Conservation (phyloP, 2,329 filamentous ascomycete species). For the Cercospora brassicicola region DNA sequence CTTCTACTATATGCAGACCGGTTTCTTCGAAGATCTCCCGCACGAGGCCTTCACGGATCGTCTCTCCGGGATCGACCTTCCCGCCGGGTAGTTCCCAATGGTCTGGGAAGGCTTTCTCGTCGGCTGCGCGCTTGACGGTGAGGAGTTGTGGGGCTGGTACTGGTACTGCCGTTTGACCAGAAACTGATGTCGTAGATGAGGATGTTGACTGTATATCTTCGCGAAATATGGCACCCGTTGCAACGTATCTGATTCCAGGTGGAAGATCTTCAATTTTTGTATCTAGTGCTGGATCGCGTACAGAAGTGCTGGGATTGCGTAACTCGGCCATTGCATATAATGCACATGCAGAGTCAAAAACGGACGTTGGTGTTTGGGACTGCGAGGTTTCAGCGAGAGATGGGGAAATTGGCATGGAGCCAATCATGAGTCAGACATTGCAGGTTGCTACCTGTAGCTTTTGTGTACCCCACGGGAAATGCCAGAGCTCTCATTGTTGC, state of each 20-base stretch:
- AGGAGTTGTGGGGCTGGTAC: conserved; percentile 9
- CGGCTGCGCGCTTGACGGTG: conserved; percentile 11
- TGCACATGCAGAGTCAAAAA: not conserved
- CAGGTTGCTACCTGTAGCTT: not conserved
- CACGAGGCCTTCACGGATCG: conserved; percentile 7
- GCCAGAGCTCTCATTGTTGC: not conserved
- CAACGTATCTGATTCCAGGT: conserved; percentile 12
- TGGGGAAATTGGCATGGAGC: not conserved
- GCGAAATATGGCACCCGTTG: conserved; percentile 12
- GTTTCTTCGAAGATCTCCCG: conserved; percentile 20
- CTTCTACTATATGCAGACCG: conserved; percentile 5
- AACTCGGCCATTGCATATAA: not conserved
- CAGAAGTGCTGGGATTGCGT: not conserved
- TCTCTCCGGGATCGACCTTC: conserved; percentile 16
- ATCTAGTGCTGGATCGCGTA: conserved; percentile 6
- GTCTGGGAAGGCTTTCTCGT: conserved; percentile 16
- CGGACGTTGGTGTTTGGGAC: not conserved
- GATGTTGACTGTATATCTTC: not conserved
- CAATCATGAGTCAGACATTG: conserved; percentile 1
- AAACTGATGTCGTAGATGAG: not conserved
- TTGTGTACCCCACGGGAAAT: not conserved
- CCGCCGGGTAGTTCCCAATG: conserved; percentile 22
- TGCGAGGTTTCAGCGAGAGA: not conserved
- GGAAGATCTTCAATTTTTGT: conserved; percentile 14
- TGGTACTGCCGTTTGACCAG: not conserved